Evolutionary conservation across 2,329 filamentous ascomycete species (phyloP), one percentile per base, ranked within the genome.

Genomic region (Pezizomycotina sp.): DNA sequence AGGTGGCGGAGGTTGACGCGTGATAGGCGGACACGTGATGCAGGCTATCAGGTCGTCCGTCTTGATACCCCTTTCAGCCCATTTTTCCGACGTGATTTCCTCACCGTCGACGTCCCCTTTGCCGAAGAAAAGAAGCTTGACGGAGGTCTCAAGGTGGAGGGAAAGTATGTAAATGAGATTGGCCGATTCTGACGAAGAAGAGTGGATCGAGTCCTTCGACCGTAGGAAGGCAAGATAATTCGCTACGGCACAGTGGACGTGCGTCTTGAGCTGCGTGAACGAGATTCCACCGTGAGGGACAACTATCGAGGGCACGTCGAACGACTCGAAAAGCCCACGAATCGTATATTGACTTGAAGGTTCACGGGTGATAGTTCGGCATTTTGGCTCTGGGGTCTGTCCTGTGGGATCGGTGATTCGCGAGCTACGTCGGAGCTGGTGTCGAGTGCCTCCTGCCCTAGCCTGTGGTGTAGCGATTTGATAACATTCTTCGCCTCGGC

Each of bases 191-290:
- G 30, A 32, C n/a, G 40, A 43, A 3, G 40, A 38, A 7, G 28
- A 33, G 20, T 43, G 40, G 26, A 43, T 43, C 18, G 40, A 43
- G 16, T 43, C 40, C 14, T 39, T 43, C 12, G 40, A 43, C 34
- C 40, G 32, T n/a, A 43, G 14, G 22, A 43, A 43, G 1, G 40
- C 40, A 13, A 43, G 22, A 19, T 43, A 43, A 16, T 43, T 43
- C 1, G 35, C 40, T n/a, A 43, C 39, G 6, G 40, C 40, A 20
- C 40, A 43, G 25, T 36, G 36, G 14, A 43, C 36, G n/a, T 36
- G 38, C 22, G 38, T 43, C 5, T 35, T 39, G 4, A 43, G 36
- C 7, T 31, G 35, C n/a, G 40, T 36, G 24, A 38, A 43, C 10
- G 40, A 43, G 4, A 36, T 36, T 13, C 40, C 40, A 7, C 35